These are phyloP conservation scores for Piper longum DNA, from an alignment of 164 flowering plant species.

Conservation along the genomic window DNA sequence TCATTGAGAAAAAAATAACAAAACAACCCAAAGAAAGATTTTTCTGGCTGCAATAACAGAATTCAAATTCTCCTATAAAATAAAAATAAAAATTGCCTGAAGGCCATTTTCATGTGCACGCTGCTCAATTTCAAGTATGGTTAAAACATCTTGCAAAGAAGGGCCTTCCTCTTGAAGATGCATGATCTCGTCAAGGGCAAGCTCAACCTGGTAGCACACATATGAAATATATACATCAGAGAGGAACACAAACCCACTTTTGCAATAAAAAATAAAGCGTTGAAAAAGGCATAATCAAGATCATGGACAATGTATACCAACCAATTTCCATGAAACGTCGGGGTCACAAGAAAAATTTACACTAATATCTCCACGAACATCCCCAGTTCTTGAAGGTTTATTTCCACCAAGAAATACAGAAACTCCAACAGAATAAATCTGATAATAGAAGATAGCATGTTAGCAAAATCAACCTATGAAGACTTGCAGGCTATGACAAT, in stretches of 20 bases:
- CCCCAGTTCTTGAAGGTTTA: constrained; percentile 75
- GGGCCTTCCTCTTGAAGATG: constrained; percentile 87
- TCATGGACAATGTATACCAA: constrained; percentile 9
- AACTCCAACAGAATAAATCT: constrained; percentile 88
- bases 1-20: constrained; percentile 1
- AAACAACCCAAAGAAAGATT: background rate
- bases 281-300: background rate
- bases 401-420: constrained; percentile 95
- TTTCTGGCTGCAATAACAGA: background rate
- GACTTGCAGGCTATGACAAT: background rate
- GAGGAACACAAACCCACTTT: too few relatives aligned
- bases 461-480: constrained; percentile 1
- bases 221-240: too few relatives aligned
- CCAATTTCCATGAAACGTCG: constrained; percentile 67
- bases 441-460: constrained; percentile 4
- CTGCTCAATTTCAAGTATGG: constrained; percentile 92
- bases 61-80: background rate
- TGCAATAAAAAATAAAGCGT: too few relatives aligned
- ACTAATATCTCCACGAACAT: constrained; percentile 85
- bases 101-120: constrained; percentile 95
- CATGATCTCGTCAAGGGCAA: constrained; percentile 67
- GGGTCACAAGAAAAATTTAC: constrained; percentile 94
- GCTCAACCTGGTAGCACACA: constrained; percentile 41
- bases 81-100: constrained; percentile 35
- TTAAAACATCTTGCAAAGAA: constrained; percentile 57